A percentile compares a stretch with the other conserved stretches of the same genome.
phyloP scores from a whole-genome alignment of 1,284 basidiomycete genomes.

The Singerocomus inundabilis region DNA sequence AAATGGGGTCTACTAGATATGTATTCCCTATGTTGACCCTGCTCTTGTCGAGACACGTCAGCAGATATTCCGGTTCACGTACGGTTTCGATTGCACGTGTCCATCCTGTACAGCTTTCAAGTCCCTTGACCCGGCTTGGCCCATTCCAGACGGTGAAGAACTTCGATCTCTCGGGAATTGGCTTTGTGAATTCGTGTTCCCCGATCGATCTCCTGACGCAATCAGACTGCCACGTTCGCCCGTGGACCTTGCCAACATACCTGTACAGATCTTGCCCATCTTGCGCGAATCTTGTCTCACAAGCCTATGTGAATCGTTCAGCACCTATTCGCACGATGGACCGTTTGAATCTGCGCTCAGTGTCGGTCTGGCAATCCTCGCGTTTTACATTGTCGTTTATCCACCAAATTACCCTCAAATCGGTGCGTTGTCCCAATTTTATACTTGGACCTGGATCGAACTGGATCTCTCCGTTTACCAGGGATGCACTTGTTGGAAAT shows the following conservation, averaged over 20 bases:
- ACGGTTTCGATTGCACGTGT: conserved; percentile 68
- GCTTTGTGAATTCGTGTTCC: conserved; percentile 42
- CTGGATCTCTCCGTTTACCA: conserved; percentile 28
- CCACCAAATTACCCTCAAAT: conserved; percentile 73
- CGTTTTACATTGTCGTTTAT: conserved; percentile 65
- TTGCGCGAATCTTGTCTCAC: conserved; percentile 60
- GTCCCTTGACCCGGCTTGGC: conserved; percentile 33
- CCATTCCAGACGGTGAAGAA: conserved; percentile 11
- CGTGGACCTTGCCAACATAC: conserved; percentile 37
- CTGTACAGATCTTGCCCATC: conserved; percentile 39
- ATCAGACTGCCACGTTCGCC: conserved; percentile 23
- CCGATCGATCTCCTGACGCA: conserved; percentile 10
- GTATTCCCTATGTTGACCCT: conserved; percentile 72
- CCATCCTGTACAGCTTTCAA: conserved; percentile 47
- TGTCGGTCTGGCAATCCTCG: conserved; percentile 55
- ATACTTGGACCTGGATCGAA: not conserved
- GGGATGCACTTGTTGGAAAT: conserved; percentile 74
- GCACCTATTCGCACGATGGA: conserved; percentile 62
- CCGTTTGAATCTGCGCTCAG: conserved; percentile 51
- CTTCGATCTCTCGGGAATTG: conserved; percentile 33
- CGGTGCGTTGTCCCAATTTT: conserved; percentile 43
- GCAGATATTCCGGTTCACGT: conserved; percentile 55
- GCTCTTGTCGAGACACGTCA: conserved; percentile 61
- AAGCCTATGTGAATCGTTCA: conserved; percentile 60
- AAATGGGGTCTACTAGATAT: conserved; percentile 46